These are phyloP conservation scores for Marasmius tenuissimus DNA, from an alignment of 1,284 basidiomycete genomes.

Conservation along the genomic window DNA sequence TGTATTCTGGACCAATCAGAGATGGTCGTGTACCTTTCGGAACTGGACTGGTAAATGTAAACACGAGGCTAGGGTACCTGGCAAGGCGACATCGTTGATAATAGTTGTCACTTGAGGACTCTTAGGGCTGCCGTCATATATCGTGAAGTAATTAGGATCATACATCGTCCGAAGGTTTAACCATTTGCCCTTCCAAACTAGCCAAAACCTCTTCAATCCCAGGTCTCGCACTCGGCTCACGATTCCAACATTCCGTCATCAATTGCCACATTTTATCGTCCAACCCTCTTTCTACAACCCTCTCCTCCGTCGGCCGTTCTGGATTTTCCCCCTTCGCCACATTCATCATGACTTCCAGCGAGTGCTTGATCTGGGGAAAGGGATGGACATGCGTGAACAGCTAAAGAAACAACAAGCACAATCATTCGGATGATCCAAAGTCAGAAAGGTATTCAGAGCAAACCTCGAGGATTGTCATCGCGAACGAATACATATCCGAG, in stretches of 20 bases:
- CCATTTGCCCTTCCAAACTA: too few species aligned
- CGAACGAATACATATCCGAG: constrained; percentile 47
- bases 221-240: background rate
- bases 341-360: constrained; percentile 13
- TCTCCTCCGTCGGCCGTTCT: constrained; percentile 4
- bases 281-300: constrained; percentile 7
- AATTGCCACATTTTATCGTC: constrained; percentile 11
- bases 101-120: too few species aligned
- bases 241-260: constrained; percentile 10
- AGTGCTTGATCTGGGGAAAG: constrained; percentile 14
- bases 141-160: too few species aligned
- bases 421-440: background rate
- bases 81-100: too few species aligned
- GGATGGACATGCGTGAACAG: constrained; percentile 15
- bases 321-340: constrained; percentile 7
- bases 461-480: constrained; percentile 47
- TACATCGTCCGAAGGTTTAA: too few species aligned
- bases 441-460: background rate
- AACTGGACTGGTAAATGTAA: too few species aligned
- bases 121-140: too few species aligned
- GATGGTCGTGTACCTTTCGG: too few species aligned
- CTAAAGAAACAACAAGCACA: background rate
- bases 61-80: too few species aligned
- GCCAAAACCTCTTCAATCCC: constrained; percentile 7
- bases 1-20: too few species aligned